Conservation (phyloP, 208 protist species). For the Angomonas ambiguus region DNA sequence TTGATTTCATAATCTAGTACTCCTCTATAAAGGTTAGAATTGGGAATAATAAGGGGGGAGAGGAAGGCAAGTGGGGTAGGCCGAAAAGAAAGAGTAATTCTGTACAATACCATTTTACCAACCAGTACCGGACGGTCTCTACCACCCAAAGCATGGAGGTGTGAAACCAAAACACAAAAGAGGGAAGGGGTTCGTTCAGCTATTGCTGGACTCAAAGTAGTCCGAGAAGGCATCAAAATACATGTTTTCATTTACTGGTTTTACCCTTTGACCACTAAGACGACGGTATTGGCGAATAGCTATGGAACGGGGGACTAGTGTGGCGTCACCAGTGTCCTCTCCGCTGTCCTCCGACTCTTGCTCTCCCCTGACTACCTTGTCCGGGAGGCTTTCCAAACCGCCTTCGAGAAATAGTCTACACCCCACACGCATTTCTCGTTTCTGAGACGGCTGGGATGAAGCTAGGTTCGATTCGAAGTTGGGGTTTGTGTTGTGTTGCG, state of each 20-base stretch:
- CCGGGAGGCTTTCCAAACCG: not conserved
- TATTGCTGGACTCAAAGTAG: not conserved
- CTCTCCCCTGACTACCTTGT: not conserved
- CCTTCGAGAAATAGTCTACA: not conserved
- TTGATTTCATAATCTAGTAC: constrained; percentile 1
- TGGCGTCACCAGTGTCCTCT: not conserved
- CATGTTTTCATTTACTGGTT: not conserved
- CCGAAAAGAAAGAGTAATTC: too few species aligned
- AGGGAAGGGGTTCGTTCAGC: not conserved
- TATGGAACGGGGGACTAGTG: not conserved
- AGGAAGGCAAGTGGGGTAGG: too few species aligned
- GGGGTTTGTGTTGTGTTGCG: not conserved
- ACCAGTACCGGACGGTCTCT: too few species aligned
- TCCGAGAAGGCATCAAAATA: not conserved
- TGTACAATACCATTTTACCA: too few species aligned
- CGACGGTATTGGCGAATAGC: not conserved
- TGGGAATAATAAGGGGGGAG: too few species aligned
- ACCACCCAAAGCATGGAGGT: too few species aligned
- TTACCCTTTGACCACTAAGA: not conserved
- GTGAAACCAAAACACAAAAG: not conserved
- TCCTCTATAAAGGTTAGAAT: too few species aligned
- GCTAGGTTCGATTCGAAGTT: not conserved
- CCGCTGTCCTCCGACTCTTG: not conserved
- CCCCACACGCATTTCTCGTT: not conserved
- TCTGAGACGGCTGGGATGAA: not conserved